Evolutionary conservation across 2,329 filamentous ascomycete species (phyloP).

Genomic region (Celoporthe dispersa): DNA sequence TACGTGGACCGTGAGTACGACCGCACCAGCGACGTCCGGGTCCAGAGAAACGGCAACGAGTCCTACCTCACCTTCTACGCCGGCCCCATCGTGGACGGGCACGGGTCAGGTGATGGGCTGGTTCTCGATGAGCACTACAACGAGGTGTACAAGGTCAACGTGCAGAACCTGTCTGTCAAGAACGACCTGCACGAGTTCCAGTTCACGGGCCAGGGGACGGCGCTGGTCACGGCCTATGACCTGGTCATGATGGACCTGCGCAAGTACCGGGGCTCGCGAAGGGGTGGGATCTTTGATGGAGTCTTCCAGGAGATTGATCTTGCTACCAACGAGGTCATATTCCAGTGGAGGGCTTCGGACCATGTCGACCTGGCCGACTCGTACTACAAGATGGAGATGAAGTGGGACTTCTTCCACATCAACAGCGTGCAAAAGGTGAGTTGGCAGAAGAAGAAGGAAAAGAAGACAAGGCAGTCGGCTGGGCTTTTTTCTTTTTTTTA

Average conservation of each 20-base stretch:
- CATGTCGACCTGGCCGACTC: conserved; percentile 35
- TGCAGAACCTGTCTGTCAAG: conserved; percentile 10
- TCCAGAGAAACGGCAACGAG: conserved; percentile 30
- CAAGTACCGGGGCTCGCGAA: conserved; percentile 29
- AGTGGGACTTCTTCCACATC: conserved; percentile 53
- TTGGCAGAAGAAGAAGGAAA: neutral
- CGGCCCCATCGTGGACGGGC: conserved; percentile 25
- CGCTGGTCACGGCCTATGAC: conserved; percentile 44
- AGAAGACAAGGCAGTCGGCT: neutral
- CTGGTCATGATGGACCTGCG: conserved; percentile 33
- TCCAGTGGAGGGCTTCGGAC: conserved; percentile 50
- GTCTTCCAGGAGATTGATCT: conserved; percentile 53
- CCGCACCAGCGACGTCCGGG: conserved; percentile 36
- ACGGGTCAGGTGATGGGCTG: conserved; percentile 24
- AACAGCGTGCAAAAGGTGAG: conserved; percentile 48
- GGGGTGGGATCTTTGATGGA: conserved; percentile 40
- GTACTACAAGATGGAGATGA: conserved; percentile 13
- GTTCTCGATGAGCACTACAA: conserved; percentile 22
- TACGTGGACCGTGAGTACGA: conserved; percentile 43
- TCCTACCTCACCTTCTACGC: conserved; percentile 34
- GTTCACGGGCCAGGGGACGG: conserved; percentile 45
- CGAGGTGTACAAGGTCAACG: conserved; percentile 23
- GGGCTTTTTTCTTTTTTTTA: no score
- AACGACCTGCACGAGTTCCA: conserved; percentile 43
- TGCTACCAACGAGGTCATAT: conserved; percentile 51